These are phyloP conservation scores for Spizellomyces punctatus DNA, from an alignment of 192 early-diverging fungal genomes.

Conservation along the genomic window DNA sequence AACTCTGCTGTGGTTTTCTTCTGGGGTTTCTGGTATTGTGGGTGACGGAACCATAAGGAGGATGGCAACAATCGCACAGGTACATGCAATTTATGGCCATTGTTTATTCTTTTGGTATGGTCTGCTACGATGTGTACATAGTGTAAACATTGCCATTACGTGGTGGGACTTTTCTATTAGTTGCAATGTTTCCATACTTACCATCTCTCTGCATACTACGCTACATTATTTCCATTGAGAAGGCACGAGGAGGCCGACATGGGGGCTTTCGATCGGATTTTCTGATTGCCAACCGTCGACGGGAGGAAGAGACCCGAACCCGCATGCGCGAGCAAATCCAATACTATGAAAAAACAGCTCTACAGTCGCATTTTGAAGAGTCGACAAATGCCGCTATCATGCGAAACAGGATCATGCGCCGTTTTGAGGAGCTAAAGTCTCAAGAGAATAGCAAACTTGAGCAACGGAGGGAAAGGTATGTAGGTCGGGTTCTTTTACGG, in stretches of 20 bases:
- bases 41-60: no score
- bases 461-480: slow-evolving; percentile 34
- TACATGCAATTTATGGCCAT: not conserved
- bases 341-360: slow-evolving; percentile 43
- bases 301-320: slow-evolving; percentile 42
- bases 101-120: not conserved
- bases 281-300: slow-evolving; percentile 47
- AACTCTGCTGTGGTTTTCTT: no score
- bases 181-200: no score
- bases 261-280: slow-evolving; percentile 34
- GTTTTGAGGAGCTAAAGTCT: slow-evolving; percentile 35
- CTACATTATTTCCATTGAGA: not conserved
- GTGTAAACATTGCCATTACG: not conserved
- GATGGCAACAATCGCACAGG: no score
- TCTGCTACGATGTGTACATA: not conserved
- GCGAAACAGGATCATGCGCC: slow-evolving; percentile 34
- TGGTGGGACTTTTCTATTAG: no score
- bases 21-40: no score
- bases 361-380: slow-evolving; percentile 50
- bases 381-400: slow-evolving; percentile 38
- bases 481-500: not conserved
- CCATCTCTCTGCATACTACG: not conserved
- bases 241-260: not conserved
- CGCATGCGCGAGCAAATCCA: slow-evolving; percentile 34
- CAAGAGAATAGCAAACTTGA: slow-evolving; percentile 34